Evolutionary conservation across 164 flowering plant species (phyloP).

Genomic region (Houttuynia cordata): DNA sequence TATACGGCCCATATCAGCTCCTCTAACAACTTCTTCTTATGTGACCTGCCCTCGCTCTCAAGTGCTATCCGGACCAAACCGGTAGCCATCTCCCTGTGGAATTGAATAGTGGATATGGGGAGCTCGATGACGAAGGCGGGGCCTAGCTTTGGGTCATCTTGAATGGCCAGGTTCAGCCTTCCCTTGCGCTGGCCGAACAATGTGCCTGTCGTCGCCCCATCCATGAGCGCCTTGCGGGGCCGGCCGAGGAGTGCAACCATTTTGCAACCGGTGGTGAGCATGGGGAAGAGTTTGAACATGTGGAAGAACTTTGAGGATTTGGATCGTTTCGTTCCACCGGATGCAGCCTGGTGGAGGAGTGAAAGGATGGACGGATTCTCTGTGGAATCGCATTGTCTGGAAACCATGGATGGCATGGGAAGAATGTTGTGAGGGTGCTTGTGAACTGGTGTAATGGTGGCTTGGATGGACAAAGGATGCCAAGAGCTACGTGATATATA

Average conservation of each 20-base stretch:
- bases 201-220: slow-evolving; percentile 47
- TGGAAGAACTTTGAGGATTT: slow-evolving; percentile 33
- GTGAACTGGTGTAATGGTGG: neutral
- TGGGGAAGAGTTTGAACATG: slow-evolving; percentile 78
- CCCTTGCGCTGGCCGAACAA: slow-evolving; percentile 70
- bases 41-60: slow-evolving; percentile 63
- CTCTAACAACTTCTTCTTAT: slow-evolving; percentile 49
- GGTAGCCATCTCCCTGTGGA: slow-evolving; percentile 67
- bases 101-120: slow-evolving; percentile 37
- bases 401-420: slow-evolving; percentile 22
- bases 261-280: slow-evolving; percentile 71
- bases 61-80: slow-evolving; percentile 61
- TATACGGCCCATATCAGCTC: slow-evolving; percentile 84
- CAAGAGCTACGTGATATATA: slow-evolving; percentile 2
- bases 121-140: slow-evolving; percentile 70
- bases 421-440: neutral
- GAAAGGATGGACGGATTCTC: slow-evolving; percentile 49
- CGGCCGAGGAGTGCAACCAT: slow-evolving; percentile 64
- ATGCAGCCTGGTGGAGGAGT: slow-evolving; percentile 30
- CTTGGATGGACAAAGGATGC: slow-evolving; percentile 13
- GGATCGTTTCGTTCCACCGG: slow-evolving; percentile 22
- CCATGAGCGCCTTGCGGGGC: slow-evolving; percentile 40
- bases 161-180: slow-evolving; percentile 48
- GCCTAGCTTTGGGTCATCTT: slow-evolving; percentile 52
- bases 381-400: slow-evolving; percentile 38